Base-by-base conservation (phyloP, 306 rosid genomes). In the Rosa chinensis region DNA sequence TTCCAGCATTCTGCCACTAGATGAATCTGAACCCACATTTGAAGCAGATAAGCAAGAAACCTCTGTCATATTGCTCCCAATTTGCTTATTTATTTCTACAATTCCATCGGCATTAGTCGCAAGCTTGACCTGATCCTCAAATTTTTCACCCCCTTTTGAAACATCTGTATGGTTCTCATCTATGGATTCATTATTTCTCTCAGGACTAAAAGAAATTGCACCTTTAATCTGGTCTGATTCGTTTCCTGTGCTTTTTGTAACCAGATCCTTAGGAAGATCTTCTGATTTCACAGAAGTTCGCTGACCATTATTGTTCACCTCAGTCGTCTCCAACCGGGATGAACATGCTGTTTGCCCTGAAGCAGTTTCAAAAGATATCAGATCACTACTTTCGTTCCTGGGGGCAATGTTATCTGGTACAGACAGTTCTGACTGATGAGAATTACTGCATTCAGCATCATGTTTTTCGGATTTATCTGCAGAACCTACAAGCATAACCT, bases 1-100 rank as follows among this genome's bases (percentile, higher is more conserved):
- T 48, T 79, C 88, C 83, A 73, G 85, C 78, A 73, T 80, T 82
- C 82, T 84, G 69, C 81, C 79, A 76, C 80, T 74, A 23, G 90
- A 87, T 49, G 89, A 85, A 78, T 90, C 96, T 64, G 86, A 72
- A 85, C 83, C 80, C 70, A 81, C 82, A 87, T 79, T 78, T 72
- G 86, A 76, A 42, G 81, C 72, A 63, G 93, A 85, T 84, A 81
- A 50, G 80, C 73, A 43, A 56, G 88, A 79, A 61, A 77, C 43
- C 66, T 88, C 88, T 39, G 78, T 74, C 49, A 84, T 56, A 74
- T 70, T 86, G 61, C 79, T 73, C 73, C 71, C 88, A 73, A 72
- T 84, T 78, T 83, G 77, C 74, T 82, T 85, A 77, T 80, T 86
- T 55, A 72, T 85, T 74, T 80, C 86, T 66, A 74, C 84, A 84